Conservation (phyloP, 139 green algal genomes). For the Trebouxia sp. region DNA sequence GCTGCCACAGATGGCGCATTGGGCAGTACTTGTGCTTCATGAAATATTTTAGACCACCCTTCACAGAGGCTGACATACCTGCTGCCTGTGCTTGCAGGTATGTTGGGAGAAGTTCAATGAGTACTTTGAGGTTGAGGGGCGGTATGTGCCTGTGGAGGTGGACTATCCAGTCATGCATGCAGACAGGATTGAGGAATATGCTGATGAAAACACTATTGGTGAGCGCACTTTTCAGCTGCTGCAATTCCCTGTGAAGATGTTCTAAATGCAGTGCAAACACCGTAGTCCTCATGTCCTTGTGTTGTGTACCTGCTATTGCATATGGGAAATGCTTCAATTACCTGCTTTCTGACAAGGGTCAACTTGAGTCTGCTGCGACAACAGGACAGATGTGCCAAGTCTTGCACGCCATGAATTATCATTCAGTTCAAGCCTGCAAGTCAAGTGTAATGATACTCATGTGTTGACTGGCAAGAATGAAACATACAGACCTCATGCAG, state of each 20-base stretch:
- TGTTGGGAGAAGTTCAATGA: constrained; percentile 67
- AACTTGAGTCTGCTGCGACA: no score
- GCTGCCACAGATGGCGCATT: constrained; percentile 40
- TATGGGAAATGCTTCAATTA: no score
- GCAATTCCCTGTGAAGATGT: not conserved
- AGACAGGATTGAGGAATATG: constrained; percentile 33
- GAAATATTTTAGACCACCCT: no score
- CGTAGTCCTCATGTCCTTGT: no score
- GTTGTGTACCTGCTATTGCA: no score
- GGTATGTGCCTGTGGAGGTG: constrained; percentile 36
- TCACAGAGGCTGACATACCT: no score
- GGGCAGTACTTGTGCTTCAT: constrained; percentile 47
- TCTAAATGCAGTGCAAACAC: not conserved
- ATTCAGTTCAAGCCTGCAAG: no score
- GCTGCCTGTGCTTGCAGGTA: constrained; percentile 40
- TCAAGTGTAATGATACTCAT: not conserved
- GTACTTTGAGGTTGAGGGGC: constrained; percentile 73
- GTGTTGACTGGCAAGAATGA: not conserved
- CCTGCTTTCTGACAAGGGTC: no score
- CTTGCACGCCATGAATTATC: no score
- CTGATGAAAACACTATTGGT: constrained; percentile 79
- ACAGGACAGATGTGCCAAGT: no score
- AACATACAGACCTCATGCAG: constrained; percentile 5
- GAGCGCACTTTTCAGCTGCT: not conserved
- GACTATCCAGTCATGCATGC: constrained; percentile 33